Conservation (phyloP, 225 moss, liverwort and hornwort species). For the Ulota crispa region DNA sequence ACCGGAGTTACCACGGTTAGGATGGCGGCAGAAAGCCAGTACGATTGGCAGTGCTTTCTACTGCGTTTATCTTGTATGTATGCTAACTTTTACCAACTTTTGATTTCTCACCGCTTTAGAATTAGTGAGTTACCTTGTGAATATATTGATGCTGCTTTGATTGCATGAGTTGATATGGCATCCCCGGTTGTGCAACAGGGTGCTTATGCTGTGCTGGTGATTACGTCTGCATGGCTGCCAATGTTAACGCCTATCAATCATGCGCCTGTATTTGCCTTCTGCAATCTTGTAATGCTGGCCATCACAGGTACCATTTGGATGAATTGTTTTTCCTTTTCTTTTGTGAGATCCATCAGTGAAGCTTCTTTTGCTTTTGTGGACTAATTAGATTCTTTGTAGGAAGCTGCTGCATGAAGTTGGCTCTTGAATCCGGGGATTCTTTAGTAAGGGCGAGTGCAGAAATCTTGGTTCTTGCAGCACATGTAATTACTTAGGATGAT, state of each 20-base stretch:
- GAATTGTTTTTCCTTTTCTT: conserved; percentile 1
- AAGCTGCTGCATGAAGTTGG: not conserved
- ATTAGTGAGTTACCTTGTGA: not conserved
- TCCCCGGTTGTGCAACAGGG: conserved; percentile 40
- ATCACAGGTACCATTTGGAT: conserved; percentile 44
- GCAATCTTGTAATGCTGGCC: conserved; percentile 54
- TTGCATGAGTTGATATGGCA: conserved; percentile 25
- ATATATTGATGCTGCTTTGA: conserved; percentile 3
- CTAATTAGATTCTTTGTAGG: not conserved
- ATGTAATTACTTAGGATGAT: not conserved
- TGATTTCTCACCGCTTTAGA: not conserved
- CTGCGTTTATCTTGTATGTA: conserved; percentile 56
- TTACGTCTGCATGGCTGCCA: conserved; percentile 53
- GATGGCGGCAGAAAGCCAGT: conserved; percentile 55
- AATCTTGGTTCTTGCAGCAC: not conserved
- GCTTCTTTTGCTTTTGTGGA: not conserved
- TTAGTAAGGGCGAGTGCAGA: not conserved
- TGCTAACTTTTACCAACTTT: conserved; percentile 5
- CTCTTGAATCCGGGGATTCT: not conserved
- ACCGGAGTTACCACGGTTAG: conserved; percentile 47
- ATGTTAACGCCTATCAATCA: conserved; percentile 47
- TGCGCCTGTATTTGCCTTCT: conserved; percentile 51
- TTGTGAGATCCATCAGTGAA: not conserved
- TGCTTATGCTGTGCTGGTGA: conserved; percentile 51
- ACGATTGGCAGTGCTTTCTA: conserved; percentile 47